A percentile compares a stretch with the other conserved stretches of the same genome.
These are phyloP conservation scores for Beauveria caledonica DNA, from an alignment of 2,329 filamentous ascomycete genomes.

Conservation along the genomic window DNA sequence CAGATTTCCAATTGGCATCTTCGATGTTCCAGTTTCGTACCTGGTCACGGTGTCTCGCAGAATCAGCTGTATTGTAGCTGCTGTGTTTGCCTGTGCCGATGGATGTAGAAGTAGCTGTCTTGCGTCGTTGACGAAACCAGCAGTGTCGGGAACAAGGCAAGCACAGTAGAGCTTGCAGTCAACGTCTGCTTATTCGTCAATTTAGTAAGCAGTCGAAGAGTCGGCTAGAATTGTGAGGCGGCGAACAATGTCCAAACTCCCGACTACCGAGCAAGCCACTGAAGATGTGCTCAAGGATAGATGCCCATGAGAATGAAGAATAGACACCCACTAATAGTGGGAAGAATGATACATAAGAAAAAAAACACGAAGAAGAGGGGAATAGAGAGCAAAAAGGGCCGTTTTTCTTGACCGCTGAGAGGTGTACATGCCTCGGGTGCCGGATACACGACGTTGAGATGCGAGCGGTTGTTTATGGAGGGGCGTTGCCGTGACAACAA, in stretches of 20 bases:
- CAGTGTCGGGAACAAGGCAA: background rate
- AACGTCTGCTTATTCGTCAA: background rate
- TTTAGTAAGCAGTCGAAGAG: background rate
- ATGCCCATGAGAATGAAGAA: background rate
- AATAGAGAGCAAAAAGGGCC: background rate
- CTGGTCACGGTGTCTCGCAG: background rate
- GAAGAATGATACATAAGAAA: constrained; percentile 5
- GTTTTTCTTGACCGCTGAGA: background rate
- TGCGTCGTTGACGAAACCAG: background rate
- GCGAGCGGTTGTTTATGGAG: constrained; percentile 16
- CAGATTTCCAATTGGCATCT: constrained; percentile 7
- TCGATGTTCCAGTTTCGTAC: background rate
- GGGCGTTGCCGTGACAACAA: constrained; percentile 16
- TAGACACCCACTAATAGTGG: background rate
- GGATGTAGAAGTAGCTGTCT: background rate
- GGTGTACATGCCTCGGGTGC: background rate
- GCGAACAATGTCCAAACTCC: background rate
- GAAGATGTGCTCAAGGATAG: background rate
- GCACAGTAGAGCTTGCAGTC: background rate
- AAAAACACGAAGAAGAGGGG: background rate
- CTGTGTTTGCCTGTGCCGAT: background rate
- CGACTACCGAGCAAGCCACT: background rate
- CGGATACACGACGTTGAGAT: background rate
- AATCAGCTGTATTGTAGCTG: background rate
- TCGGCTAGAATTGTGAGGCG: background rate